A percentile compares a stretch with the other conserved stretches of the same genome.
Conservation (phyloP, 2,329 filamentous ascomycete genomes). For the Huntiella abstrusa region DNA sequence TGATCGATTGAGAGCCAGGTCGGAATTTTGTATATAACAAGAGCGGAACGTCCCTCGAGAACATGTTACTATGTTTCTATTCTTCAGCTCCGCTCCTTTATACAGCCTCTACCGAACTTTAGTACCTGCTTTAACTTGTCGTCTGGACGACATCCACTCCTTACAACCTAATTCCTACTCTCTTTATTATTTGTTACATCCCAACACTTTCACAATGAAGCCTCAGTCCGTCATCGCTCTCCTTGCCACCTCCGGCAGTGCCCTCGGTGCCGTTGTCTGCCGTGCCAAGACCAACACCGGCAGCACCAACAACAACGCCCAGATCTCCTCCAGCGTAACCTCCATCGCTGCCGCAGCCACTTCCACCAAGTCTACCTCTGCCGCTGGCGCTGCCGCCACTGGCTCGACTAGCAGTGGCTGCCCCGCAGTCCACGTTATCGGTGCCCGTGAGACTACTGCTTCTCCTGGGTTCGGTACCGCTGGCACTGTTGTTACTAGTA, state of each 20-base stretch:
- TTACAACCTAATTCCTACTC: background rate
- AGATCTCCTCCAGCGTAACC: background rate
- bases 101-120: no score
- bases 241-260: background rate
- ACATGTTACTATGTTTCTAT: no score
- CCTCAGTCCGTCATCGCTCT: background rate
- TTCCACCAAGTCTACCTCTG: background rate
- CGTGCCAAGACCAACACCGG: background rate
- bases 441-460: slow-evolving; percentile 29
- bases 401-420: slow-evolving; percentile 14
- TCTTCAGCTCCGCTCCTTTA: no score
- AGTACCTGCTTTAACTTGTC: background rate
- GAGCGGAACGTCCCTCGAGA: no score
- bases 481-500: slow-evolving; percentile 29
- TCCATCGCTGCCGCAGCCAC: background rate
- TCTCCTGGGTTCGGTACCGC: slow-evolving; percentile 33
- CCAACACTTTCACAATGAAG: background rate
- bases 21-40: no score
- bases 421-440: slow-evolving; percentile 26
- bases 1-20: no score
- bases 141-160: slow-evolving; percentile 3
- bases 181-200: background rate
- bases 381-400: background rate
- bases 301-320: background rate
- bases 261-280: background rate